Base-by-base conservation (phyloP, 352 stramenopile species). In the Globisporangium canariense region DNA sequence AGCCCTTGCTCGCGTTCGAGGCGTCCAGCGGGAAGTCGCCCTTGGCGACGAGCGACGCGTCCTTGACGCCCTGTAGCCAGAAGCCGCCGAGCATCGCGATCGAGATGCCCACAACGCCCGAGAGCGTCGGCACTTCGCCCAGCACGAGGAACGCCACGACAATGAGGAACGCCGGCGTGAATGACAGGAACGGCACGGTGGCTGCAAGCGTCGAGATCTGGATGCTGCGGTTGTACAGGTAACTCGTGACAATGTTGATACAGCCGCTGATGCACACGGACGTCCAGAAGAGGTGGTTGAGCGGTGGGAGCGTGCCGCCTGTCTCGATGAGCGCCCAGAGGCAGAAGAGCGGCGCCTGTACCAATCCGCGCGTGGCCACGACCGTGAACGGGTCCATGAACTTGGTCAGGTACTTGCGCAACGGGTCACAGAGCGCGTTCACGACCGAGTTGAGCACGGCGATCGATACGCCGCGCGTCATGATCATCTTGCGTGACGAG, bases 311-410 rank as follows among this genome's bases (percentile, higher is more conserved):
- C 47, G 65, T 77, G 16, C 77, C 80, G 8, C 70, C 71, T 3
- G 75, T 80, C 59, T 93, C 82, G 30, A 79, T 52, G 9, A 90
- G 52, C 22, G 84, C 82, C 84, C 84, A 93, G 4, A 79, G 20
- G 22, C 80, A 82, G 61, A 93, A 93, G 0, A 93, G 58, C 38
- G 84, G 84, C 58, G 77, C 84, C 58, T 93, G 84, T 38, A 93
- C 72, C 3, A 93, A 71, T 9, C 84, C 84, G 40, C 84, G 82
- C 58, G 77, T 64, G 1, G 84, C 84, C 34, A 93, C 84, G 22
- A 93, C 64, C 67, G 85, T 80, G 70, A 93, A 93, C 55, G 84
- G 84, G 62, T 93, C 81, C 82, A 93, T 90, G 70, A 89, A 93
- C 57, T 74, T 76, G 46, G 84, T 93, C 68, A 93, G 67, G 62